Evolutionary conservation across 2,329 filamentous ascomycete genomes (phyloP).

Genomic region (Graphilbum sp.): DNA sequence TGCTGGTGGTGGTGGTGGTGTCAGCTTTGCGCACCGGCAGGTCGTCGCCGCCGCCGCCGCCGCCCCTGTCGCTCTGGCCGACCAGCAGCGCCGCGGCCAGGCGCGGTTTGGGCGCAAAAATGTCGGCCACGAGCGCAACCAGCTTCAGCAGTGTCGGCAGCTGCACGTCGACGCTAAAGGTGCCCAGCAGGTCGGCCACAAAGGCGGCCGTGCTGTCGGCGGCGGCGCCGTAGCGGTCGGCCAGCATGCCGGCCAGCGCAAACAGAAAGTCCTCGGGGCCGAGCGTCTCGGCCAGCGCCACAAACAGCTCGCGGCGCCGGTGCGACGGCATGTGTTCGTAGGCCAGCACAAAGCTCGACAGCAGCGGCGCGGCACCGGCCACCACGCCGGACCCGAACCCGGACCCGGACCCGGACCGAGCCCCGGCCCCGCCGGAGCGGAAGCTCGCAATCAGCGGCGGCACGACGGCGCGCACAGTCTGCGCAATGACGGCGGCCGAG

Average conservation of each 20-base stretch:
- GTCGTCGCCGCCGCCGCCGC: slow-evolving; percentile 23
- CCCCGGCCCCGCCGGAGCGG: slow-evolving; percentile 38
- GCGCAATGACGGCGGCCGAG: slow-evolving; percentile 88
- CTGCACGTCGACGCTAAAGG: slow-evolving; percentile 60
- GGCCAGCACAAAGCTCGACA: slow-evolving; percentile 91
- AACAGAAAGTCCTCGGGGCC: slow-evolving; percentile 78
- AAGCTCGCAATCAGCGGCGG: slow-evolving; percentile 80
- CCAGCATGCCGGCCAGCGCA: slow-evolving; percentile 72
- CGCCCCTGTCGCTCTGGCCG: slow-evolving; percentile 27
- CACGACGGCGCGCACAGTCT: slow-evolving; percentile 86
- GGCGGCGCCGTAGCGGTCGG: slow-evolving; percentile 65
- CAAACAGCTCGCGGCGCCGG: slow-evolving; percentile 66
- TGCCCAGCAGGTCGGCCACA: slow-evolving; percentile 53
- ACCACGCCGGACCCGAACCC: slow-evolving; percentile 35
- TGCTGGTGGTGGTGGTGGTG: no score
- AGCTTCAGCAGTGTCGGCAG: slow-evolving; percentile 64
- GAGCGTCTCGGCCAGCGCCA: slow-evolving; percentile 69
- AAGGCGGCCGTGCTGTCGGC: slow-evolving; percentile 61
- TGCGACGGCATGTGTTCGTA: slow-evolving; percentile 92
- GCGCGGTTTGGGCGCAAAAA: slow-evolving; percentile 57
- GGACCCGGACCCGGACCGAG: background rate
- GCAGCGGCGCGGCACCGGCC: slow-evolving; percentile 68
- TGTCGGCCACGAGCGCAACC: slow-evolving; percentile 57
- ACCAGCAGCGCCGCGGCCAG: slow-evolving; percentile 62
- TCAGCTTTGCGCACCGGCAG: no score